Evolutionary conservation across 129 eudicot species (phyloP), one percentile per base, ranked within the genome.

Genomic region (Flaveria linearis): DNA sequence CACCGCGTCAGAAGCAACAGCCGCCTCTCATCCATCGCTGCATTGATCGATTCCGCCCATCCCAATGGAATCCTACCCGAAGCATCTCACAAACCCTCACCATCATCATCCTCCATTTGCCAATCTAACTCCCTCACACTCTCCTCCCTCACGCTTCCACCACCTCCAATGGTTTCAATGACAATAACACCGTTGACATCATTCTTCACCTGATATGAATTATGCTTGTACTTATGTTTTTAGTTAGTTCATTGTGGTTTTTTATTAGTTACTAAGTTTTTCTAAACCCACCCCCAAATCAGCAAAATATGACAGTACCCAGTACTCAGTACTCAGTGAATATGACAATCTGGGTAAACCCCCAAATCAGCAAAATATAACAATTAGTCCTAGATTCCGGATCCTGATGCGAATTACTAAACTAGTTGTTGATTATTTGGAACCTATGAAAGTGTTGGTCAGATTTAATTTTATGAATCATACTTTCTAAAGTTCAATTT

Each of bases 111-210:
- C 26, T 25, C 26, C 2, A 25, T 25, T 1, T 25, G 0, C 26
- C 26, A 0, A 25, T 25, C 26, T 25, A 25, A 25, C 26, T 25
- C 26, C 26, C 1, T 25, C 26, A 25, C 26, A 25, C 26, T 25
- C 26, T 0, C 26, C 1, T 25, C 26, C 26, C 26, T 25, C 26
- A 25, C 26, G 2, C 26, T 69, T 2, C 15, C 66, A 17, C 73
- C 76, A 7, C 79, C 64, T 42, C 73, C 69, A 80, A 82, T 56
- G 88, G 86, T 14, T 93, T 90, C 84, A 88, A 90, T 58, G 97
- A 93, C 26, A 30, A 84, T 26, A 53, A 85, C 79, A 72, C 97
- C 82, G 92, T 93, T 22, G 98, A 93, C 85, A 88, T 90, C 78
- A 68, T 90, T 80, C 92, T 93, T 79, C 86, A 85, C 41, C 88